Base-by-base conservation (phyloP, 345 rosid species). In the Rubroshorea leprosula region DNA sequence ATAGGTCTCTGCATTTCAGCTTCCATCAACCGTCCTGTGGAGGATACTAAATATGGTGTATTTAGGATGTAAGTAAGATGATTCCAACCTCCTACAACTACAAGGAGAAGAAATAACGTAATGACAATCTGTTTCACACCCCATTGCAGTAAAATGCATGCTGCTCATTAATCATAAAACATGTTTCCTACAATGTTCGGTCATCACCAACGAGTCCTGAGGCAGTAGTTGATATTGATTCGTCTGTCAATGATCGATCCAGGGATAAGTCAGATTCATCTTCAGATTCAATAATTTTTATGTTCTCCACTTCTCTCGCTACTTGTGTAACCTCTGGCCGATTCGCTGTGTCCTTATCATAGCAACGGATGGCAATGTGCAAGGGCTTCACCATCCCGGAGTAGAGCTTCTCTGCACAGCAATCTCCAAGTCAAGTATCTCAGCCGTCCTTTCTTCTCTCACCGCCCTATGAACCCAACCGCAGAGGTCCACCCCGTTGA, bases 11-110 rank as follows among this genome's bases (percentile, higher is more conserved):
- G 86, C 74, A 79, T 86, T 66, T 86, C 96, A 35, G 84, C 97
- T 55, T 67, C 91, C 45, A 9, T 67, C 61, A 86, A 83, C 77
- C 75, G 76, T 13, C 80, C 83, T 4, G 12, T 41, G 0, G 86
- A 86, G 71, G 88, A 80, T 60, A 89, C 99, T 68, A 78, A 71
- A 51, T 84, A 55, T 66, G 98, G 95, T 61, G 93, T 91, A 16
- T 91, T 92, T 47, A 86, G 96, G 67, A 92, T 92, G 98, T 92
- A 75, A 83, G 7, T 35, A 4, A 27, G 8, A 8, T 27, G 31
- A 8, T 27, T 35, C 9, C n/a, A n/a, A n/a, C n/a, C n/a, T n/a
- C n/a, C n/a, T 35, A 35, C 12, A 18, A 1, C 4, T 15, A 6
- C 14, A 43, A 2, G 15, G 23, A 24, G 45, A 46, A 18, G 12